Conservation (phyloP, 2,329 filamentous ascomycete species). For the Mycosphaerelloides madeirae region DNA sequence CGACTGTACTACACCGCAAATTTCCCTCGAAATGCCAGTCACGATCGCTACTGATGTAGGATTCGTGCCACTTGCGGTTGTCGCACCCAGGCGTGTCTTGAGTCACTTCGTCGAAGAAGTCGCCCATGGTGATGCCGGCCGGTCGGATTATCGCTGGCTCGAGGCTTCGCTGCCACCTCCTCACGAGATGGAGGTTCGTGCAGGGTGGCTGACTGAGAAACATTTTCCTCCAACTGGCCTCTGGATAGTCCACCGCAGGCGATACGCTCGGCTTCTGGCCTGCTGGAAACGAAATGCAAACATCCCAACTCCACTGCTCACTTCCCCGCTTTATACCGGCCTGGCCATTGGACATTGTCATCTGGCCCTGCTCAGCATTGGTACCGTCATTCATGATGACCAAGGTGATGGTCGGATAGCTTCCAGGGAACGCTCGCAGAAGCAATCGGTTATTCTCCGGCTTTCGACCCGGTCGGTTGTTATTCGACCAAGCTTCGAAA, state of each 20-base stretch:
- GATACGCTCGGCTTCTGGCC: constrained; percentile 14
- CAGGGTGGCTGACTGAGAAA: constrained; percentile 33
- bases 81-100: constrained; percentile 13
- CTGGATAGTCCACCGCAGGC: constrained; percentile 24
- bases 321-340: constrained; percentile 5
- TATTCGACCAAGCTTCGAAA: constrained; percentile 18
- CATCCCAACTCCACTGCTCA: constrained; percentile 33
- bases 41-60: constrained; percentile 29
- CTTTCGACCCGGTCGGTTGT: constrained; percentile 23
- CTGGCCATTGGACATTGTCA: constrained; percentile 1
- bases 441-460: constrained; percentile 35
- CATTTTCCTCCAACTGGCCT: constrained; percentile 34
- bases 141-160: constrained; percentile 25
- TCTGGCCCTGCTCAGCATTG: constrained; percentile 2
- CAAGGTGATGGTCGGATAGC: constrained; percentile 33
- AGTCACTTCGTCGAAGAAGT: constrained; percentile 26
- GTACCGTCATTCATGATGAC: constrained; percentile 24
- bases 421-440: constrained; percentile 29
- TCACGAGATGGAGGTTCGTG: constrained; percentile 28
- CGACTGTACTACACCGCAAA: constrained; percentile 24
- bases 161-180: constrained; percentile 26
- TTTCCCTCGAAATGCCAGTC: constrained; percentile 37
- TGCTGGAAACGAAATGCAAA: constrained; percentile 30
- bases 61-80: constrained; percentile 27
- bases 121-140: constrained; percentile 31